Evolutionary conservation across 2,329 filamentous ascomycete species (phyloP), one percentile per base, ranked within the genome.

Genomic region (Fusarium sterilihyphosum): DNA sequence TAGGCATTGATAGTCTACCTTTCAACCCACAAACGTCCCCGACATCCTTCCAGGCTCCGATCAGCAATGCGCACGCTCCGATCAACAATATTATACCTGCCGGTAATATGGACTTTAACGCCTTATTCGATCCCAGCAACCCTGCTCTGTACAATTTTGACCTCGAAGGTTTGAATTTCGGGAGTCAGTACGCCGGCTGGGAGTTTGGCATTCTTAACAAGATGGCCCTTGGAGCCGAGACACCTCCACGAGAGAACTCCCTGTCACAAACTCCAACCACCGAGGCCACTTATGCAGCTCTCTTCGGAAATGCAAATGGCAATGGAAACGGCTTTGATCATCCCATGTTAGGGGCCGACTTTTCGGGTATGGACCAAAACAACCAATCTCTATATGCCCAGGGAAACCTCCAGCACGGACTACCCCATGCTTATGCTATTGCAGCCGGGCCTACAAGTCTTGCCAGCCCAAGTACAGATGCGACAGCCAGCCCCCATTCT

Each of bases 191-290:
- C 80, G 96, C 95, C 69, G 96, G 95, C 24, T 88, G 98, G 82
- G 96, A 98, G 82, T 98, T 98, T 81, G 93, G 95, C 61, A 98
- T 98, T 90, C 89, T 99, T 1, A 95, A 94, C 35, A 96, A 98
- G 81, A 97, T 99, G 93, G 94, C 94, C 10, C 74, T 84, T 18
- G 68, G 94, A 20, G 93, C 91, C n/a, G 94, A 96, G 77, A 93
- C 91, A 22, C 91, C 92, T 12, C 90, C 92, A 10, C 90, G 91
- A 62, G 94, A 96, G 83, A 88, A 76, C 82, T 87, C 80, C 76
- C 82, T 81, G 80, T 88, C 81, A 3, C 82, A 83, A 58, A 82
- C 81, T 22, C 81, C 82, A 10, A 81, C 82, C 9, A 79, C 79
- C 22, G 83, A 84, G 38, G 78, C 81, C 44, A 83, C 83, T 40